These are phyloP conservation scores for Clonostachys rosea DNA, from an alignment of 2,329 filamentous ascomycete species.

Conservation along the genomic window DNA sequence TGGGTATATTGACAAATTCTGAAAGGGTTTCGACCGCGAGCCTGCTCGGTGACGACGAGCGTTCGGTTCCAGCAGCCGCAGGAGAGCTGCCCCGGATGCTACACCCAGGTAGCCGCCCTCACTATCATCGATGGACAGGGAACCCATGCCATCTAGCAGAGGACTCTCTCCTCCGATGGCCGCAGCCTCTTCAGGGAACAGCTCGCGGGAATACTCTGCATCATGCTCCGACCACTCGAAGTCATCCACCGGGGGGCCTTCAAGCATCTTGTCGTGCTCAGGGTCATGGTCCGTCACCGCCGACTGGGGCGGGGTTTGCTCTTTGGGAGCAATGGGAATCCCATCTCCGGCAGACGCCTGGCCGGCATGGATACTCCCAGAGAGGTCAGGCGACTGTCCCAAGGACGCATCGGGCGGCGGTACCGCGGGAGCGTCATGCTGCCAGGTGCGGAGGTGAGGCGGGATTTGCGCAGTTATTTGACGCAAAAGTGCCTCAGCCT, in stretches of 20 bases:
- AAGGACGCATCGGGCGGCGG: not conserved
- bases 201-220: conserved; percentile 12
- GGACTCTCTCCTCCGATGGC: conserved; percentile 13
- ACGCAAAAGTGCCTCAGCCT: conserved; percentile 20
- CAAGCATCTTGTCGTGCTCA: conserved; percentile 14
- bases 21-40: conserved; percentile 3
- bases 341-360: not conserved
- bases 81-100: conserved; percentile 36
- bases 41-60: conserved; percentile 13
- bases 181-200: conserved; percentile 11
- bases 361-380: not conserved
- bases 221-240: conserved; percentile 30
- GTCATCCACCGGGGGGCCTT: conserved; percentile 23
- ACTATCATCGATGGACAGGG: conserved; percentile 23
- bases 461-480: conserved; percentile 20
- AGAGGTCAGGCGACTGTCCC: not conserved
- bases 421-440: not conserved
- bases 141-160: conserved; percentile 30
- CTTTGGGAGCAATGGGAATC: too few relatives aligned
- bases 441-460: conserved; percentile 12
- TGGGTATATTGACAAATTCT: not conserved
- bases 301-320: too few relatives aligned
- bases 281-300: not conserved
- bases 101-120: conserved; percentile 39
- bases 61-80: conserved; percentile 27